These are phyloP conservation scores for Clitopilus hobsonii DNA, from an alignment of 768 basidiomycete species.

Conservation along the genomic window DNA sequence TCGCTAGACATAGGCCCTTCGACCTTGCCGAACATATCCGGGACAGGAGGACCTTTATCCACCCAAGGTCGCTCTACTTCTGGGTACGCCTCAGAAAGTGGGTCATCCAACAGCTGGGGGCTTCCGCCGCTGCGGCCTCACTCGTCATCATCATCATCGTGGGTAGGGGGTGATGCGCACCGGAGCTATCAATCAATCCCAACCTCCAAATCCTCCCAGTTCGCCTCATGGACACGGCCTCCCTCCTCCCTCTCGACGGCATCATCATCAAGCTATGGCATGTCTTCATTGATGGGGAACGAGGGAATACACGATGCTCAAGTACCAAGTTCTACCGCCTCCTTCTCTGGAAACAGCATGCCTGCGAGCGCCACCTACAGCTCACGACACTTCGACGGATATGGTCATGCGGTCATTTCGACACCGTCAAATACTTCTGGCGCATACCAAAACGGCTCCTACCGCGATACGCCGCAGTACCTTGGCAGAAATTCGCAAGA, in stretches of 20 bases:
- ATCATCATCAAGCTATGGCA: neutral
- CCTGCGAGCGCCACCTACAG: neutral
- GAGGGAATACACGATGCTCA: neutral
- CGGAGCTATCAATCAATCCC: slow-evolving; percentile 2
- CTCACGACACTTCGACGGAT: slow-evolving; percentile 2
- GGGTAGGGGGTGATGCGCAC: slow-evolving; percentile 7
- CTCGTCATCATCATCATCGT: slow-evolving; percentile 3
- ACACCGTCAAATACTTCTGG: neutral
- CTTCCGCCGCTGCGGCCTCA: slow-evolving; percentile 4
- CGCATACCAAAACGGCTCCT: neutral
- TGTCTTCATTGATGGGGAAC: neutral
- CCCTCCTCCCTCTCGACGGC: neutral
- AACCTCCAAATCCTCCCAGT: slow-evolving; percentile 2
- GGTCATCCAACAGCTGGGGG: slow-evolving; percentile 7
- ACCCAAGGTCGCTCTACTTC: slow-evolving; percentile 5
- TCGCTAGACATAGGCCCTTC: neutral
- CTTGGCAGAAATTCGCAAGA: slow-evolving; percentile 12
- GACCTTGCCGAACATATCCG: neutral
- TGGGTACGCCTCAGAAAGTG: slow-evolving; percentile 3
- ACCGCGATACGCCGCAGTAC: slow-evolving; percentile 11
- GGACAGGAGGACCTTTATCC: neutral
- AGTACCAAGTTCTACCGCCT: neutral
- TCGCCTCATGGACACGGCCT: slow-evolving; percentile 5
- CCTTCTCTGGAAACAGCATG: neutral
- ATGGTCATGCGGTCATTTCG: slow-evolving; percentile 6